A percentile compares a stretch with the other conserved stretches of the same genome.
phyloP scores from a whole-genome alignment of 495 filamentous ascomycete species.

The Tuber microsphaerosporum region DNA sequence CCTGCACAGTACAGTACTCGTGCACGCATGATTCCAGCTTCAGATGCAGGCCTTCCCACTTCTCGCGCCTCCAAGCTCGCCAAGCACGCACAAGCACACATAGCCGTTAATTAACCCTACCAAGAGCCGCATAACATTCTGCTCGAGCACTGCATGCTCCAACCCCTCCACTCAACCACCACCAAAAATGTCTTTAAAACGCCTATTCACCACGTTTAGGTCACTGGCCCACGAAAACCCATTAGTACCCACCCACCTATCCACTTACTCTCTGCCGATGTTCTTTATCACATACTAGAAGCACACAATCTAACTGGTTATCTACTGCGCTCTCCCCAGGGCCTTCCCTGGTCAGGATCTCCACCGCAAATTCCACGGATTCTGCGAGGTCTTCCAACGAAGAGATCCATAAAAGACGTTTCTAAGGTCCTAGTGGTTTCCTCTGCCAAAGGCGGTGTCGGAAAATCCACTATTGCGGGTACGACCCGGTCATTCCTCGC shows the following conservation, averaged over 20 bases:
- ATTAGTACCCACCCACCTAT: constrained; percentile 51
- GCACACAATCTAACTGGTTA: constrained; percentile 11
- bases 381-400: constrained; percentile 76
- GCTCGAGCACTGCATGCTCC: not conserved
- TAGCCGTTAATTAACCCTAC: not conserved
- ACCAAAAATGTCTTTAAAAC: constrained; percentile 48
- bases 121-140: not conserved
- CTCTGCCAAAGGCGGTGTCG: constrained; percentile 93
- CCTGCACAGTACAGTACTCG: not conserved
- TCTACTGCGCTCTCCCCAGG: constrained; percentile 47
- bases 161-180: not conserved
- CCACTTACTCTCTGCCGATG: not conserved
- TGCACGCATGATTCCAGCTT: not conserved
- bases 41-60: not conserved
- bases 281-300: not conserved
- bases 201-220: constrained; percentile 59
- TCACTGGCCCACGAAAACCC: constrained; percentile 82
- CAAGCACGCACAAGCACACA: not conserved
- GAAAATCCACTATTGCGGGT: constrained; percentile 90
- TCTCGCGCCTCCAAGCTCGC: not conserved
- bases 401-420: constrained; percentile 71
- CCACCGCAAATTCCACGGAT: constrained; percentile 66
- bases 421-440: constrained; percentile 84
- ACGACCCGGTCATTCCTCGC: constrained; percentile 9
- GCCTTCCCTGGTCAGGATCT: constrained; percentile 70